These are phyloP conservation scores for Sarocladiaceae sp. DNA, from an alignment of 2,329 filamentous ascomycete genomes.

Conservation along the genomic window DNA sequence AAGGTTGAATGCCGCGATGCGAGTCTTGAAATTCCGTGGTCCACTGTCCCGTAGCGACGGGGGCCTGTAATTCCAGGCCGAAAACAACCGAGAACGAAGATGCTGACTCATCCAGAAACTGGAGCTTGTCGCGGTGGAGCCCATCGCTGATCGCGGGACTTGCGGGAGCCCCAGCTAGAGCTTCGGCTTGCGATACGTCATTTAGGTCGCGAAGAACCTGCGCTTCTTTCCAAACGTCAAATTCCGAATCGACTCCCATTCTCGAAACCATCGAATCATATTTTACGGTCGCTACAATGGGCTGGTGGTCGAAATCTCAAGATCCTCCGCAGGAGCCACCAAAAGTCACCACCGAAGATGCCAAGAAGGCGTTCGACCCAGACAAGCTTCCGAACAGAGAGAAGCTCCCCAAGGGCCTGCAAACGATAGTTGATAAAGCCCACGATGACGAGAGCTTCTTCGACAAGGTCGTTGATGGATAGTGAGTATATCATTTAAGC, in stretches of 20 bases:
- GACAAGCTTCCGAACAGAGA: constrained; percentile 42
- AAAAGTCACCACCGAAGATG: constrained; percentile 19
- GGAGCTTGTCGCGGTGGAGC: background rate
- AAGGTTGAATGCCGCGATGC: constrained; percentile 7
- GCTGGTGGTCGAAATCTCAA: constrained; percentile 38
- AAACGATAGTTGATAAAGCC: constrained; percentile 53
- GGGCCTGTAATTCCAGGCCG: constrained; percentile 13
- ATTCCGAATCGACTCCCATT: too few species aligned
- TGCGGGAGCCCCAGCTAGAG: constrained; percentile 18
- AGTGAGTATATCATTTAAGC: constrained; percentile 48
- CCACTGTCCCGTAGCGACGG: background rate
- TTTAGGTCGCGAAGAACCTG: background rate
- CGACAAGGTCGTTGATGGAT: constrained; percentile 73
- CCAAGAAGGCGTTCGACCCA: constrained; percentile 34
- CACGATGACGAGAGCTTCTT: constrained; percentile 69
- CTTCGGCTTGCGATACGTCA: background rate
- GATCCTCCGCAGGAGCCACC: constrained; percentile 24
- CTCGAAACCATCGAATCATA: too few species aligned
- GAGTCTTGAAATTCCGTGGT: constrained; percentile 11
- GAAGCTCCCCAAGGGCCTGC: constrained; percentile 51
- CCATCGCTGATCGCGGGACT: background rate
- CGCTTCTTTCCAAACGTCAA: too few species aligned
- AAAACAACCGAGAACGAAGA: background rate
- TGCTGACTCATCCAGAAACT: constrained; percentile 5
- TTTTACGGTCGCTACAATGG: constrained; percentile 22